Base-by-base conservation (phyloP, 2,329 filamentous ascomycete species). In the Beauveria pseudobassiana region DNA sequence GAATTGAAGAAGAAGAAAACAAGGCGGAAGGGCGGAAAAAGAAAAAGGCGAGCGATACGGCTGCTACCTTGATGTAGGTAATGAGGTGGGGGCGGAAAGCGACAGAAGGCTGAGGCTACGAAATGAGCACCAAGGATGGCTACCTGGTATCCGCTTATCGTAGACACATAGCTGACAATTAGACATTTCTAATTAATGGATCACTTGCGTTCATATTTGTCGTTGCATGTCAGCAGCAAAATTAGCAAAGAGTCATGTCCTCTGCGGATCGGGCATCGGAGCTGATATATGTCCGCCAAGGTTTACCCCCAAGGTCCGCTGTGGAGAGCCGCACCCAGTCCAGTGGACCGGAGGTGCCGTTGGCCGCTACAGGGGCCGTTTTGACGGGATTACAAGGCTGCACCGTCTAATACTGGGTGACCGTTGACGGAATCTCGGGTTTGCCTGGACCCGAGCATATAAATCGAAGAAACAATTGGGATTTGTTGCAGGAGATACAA, bases 41-140 rank as follows among this genome's bases (percentile, higher is more conserved):
- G n/a, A 59, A 59, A 50, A 50, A 40, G n/a, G 30, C 34, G 55
- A 50, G 28, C 28, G 55, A 40, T 59, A 45, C 53, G 40, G 53
- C 53, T n/a, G 20, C 40, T 18, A 20, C 46, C 48, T 43, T 20
- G 42, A 43, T 43, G 42, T 20, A 43, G 42, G 16, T n/a, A 43
- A 52, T 38, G 49, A 18, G 53, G 53, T 56, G 53, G 53, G 53
- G 53, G 53, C 18, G 24, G 53, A 55, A 46, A 18, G 18, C 18
- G 18, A 55, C 40, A 20, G 40, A 46, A 46, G 34, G 22, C 52
- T 43, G 34, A 20, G 14, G 22, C 22, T 20, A 26, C 10, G 12
- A 43, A 28, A 55, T 45, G 16, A 55, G 38, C 52, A 55, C 14
- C 38, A 42, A 26, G 38, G 22, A n/a, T n/a, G 22, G 20, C 16